Evolutionary conservation across 805 yeast genomes (phyloP).

Genomic region (Danielia oregonensis): DNA sequence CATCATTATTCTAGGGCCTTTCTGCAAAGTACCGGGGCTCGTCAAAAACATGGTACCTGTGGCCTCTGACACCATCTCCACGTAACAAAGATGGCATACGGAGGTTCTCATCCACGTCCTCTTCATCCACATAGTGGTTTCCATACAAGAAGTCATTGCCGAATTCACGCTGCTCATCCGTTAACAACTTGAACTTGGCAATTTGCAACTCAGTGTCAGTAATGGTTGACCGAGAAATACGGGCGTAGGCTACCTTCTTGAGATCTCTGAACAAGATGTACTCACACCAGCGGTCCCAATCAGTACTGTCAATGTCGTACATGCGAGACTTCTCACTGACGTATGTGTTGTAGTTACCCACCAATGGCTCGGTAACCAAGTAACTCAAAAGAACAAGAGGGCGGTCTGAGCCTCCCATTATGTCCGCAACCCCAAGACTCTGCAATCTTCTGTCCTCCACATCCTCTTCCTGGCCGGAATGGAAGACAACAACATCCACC

Average conservation of each 20-base stretch:
- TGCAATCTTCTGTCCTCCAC: conserved; percentile 89
- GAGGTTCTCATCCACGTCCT: conserved; percentile 53
- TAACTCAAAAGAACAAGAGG: conserved; percentile 90
- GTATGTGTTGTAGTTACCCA: conserved; percentile 90
- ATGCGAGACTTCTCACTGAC: conserved; percentile 81
- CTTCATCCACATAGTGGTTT: conserved; percentile 54
- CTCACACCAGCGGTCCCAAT: conserved; percentile 99
- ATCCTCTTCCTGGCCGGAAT: conserved; percentile 97
- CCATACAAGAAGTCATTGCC: conserved; percentile 46
- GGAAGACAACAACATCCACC: conserved; percentile 95
- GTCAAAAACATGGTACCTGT: conserved; percentile 89
- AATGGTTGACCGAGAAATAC: conserved; percentile 87
- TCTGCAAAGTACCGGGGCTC: conserved; percentile 78
- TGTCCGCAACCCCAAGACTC: conserved; percentile 64
- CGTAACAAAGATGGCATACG: conserved; percentile 76
- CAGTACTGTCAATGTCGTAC: conserved; percentile 90
- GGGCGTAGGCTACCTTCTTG: conserved; percentile 87
- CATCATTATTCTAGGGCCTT: too few relatives aligned
- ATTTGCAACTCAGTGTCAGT: conserved; percentile 97
- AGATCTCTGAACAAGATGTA: conserved; percentile 85
- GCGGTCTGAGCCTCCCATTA: conserved; percentile 77
- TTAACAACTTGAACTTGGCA: conserved; percentile 76
- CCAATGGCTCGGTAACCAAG: conserved; percentile 79
- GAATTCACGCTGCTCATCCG: conserved; percentile 28
- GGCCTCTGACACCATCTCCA: conserved; percentile 93